Base-by-base conservation (phyloP, 257 asterid genomes). In the Gentiana straminea region DNA sequence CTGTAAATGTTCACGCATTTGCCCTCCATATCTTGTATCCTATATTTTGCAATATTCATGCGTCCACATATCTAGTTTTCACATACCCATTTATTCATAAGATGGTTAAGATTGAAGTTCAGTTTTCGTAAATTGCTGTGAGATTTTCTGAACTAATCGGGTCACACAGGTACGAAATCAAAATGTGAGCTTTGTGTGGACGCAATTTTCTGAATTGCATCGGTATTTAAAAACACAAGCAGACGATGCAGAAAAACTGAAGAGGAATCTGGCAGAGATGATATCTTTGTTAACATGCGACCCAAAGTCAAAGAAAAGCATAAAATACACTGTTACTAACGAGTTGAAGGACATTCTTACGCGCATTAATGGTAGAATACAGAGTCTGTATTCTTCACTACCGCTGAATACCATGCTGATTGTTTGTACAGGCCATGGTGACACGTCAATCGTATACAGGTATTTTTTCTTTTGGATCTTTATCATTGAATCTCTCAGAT, bases 381-480 rank as follows among this genome's bases (percentile, higher is more conserved):
- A 67, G 67, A 81, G 76, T 69, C 74, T 92, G 8, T 76, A 83
- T 64, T 76, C 95, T 47, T 68, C 68, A 68, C 84, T 92, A 60
- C 97, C 94, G 24, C 51, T 36, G 64, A 92, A 92, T 39, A 71
- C 94, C 52, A 92, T 92, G 97, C 83, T 88, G 47, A 67, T 92
- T 55, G 77, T 92, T 64, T 86, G 93, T 70, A 79, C 97, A 1
- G 97, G 99, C 62, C 99, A 92, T 62, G 99, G 99, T 52, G 89
- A 92, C 80, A 85, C 90, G 9, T 94, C 90, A 51, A 70, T 75
- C 52, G 99, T 86, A 49, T 85, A 83, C 50, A 83, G 91, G 99
- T 92, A 76, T 76, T 60, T n/a, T 9, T 6, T 64, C 33, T 33
- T 33, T 7, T 11, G 45, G 58, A 13, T 41, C 9, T 49, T 32